Base-by-base conservation (phyloP, 495 filamentous ascomycete genomes). In the Parathielavia appendiculata region DNA sequence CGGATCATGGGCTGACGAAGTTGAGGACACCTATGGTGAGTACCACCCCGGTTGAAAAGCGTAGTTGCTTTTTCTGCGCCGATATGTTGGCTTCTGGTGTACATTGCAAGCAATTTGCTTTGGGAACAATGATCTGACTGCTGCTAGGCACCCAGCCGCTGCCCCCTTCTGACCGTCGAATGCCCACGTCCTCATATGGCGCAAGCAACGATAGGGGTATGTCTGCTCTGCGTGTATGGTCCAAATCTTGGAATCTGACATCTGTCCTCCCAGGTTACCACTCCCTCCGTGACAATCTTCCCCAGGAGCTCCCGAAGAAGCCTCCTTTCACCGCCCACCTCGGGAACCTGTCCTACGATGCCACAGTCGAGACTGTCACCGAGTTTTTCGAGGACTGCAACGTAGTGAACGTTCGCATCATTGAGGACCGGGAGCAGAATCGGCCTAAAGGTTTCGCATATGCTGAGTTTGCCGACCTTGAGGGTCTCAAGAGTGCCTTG, bases 381-480 rank as follows among this genome's bases (percentile, higher is more conserved):
- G 88, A 89, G 8, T 93, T 97, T 65, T 96, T 98, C 69, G 70
- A 78, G 32, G 89, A 78, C 35, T 98, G 93, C 73, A 78, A 87
- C 54, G 84, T 95, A 63, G 87, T 86, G 16, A 97, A 84, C 66
- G 90, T 98, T 54, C 88, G 93, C 64, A 90, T 98, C 61, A 93
- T 97, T 59, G 92, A 96, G 74, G 93, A 98, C 73, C 92, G 90
- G 69, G 76, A 95, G 71, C 89, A 91, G 63, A 82, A 85, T 61
- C 88, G 88, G 66, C 93, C 93, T 47, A 98, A 98, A 80, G 93
- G 93, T 41, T 98, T 98, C 67, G 93, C 91, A 44, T 98, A 98
- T 73, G 91, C 95, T 50, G 95, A 97, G 68, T 98, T 97, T 67
- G 85, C 79, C 56, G 87, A 86, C 41, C 78, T 92, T 17, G 91